phyloP scores from a whole-genome alignment of 2,329 filamentous ascomycete genomes.

The Aureobasidium lini region DNA sequence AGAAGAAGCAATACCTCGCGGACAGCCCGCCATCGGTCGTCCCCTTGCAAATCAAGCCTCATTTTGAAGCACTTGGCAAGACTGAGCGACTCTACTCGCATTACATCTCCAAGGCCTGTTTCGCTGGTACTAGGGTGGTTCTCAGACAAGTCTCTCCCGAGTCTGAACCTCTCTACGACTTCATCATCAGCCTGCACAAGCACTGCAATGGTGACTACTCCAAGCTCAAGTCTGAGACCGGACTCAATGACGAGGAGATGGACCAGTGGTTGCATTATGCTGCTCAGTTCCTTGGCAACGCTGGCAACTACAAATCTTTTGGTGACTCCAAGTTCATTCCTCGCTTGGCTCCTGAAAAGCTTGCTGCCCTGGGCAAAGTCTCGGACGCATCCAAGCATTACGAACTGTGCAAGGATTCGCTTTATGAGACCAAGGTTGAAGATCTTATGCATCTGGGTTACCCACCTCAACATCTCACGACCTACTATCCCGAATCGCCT shows the following conservation, averaged over 20 bases:
- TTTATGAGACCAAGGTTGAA: slow-evolving; percentile 37
- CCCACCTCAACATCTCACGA: slow-evolving; percentile 41
- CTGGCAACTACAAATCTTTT: slow-evolving; percentile 48
- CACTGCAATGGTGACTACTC: slow-evolving; percentile 43
- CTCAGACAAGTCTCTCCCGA: slow-evolving; percentile 47
- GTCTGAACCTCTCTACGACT: slow-evolving; percentile 46
- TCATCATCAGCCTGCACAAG: slow-evolving; percentile 45
- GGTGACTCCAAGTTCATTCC: slow-evolving; percentile 46
- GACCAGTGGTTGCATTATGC: slow-evolving; percentile 35
- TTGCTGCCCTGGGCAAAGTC: slow-evolving; percentile 38
- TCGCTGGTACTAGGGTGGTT: slow-evolving; percentile 44
- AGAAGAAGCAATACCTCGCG: slow-evolving; percentile 67
- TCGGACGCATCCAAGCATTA: slow-evolving; percentile 34
- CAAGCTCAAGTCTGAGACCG: slow-evolving; percentile 34
- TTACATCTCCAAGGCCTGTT: slow-evolving; percentile 56
- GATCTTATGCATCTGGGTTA: slow-evolving; percentile 43
- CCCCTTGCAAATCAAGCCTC: slow-evolving; percentile 80
- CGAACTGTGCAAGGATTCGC: slow-evolving; percentile 36
- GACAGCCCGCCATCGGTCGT: slow-evolving; percentile 87
- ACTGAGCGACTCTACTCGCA: slow-evolving; percentile 54
- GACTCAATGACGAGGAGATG: slow-evolving; percentile 34
- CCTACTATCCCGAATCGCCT: slow-evolving; percentile 44
- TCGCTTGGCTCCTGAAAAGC: slow-evolving; percentile 35
- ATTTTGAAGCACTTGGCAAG: slow-evolving; percentile 72
- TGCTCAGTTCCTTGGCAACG: slow-evolving; percentile 45